Percentiles rank a stretch among this genome's conserved stretches.
These are phyloP conservation scores for carrot (Daucus carota) DNA, from an alignment of 129 eudicot species.

Conservation along the genomic window DH1_v3.0 NC_030385.2:43645501-43646000, in stretches of 20 bases:
- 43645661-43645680: not conserved
- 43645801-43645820: constrained; percentile 70
- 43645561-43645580: not conserved
- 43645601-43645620: not conserved
- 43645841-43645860: constrained; percentile 63
- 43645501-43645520: not conserved
- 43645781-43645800: constrained; percentile 91
- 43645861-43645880: constrained; percentile 76
- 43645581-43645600: not conserved
- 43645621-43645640: not conserved
- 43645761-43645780: constrained; percentile 97
- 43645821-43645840: constrained; percentile 79
- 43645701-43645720: constrained; percentile 14
- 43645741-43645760: constrained; percentile 83
- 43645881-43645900: not conserved
- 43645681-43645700: not conserved
- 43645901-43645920: not conserved
- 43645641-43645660: not conserved
- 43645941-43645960: not conserved
- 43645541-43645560: not conserved
- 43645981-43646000: not conserved
- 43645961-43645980: not conserved
- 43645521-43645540: not conserved
- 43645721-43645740: constrained; percentile 35
- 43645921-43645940: not conserved